Percentiles rank a stretch among this genome's conserved stretches.
phyloP scores from a whole-genome alignment of 768 basidiomycete genomes.

The Porphyrellus cyaneotinctus region DNA sequence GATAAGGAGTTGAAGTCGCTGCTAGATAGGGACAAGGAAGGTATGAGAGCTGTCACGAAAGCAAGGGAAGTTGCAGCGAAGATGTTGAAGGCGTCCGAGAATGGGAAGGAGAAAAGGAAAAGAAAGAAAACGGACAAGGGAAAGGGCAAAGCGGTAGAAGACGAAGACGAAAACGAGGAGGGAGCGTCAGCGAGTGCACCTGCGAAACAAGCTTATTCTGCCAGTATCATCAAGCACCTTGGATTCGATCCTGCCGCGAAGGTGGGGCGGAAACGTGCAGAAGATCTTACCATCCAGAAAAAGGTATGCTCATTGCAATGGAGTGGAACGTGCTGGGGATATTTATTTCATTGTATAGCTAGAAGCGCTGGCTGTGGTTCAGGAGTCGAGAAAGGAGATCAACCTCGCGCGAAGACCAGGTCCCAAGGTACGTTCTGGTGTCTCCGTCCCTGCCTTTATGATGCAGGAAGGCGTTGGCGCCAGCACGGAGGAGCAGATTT shows the following conservation, averaged over 20 bases:
- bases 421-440: constrained; percentile 58
- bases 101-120: constrained; percentile 15
- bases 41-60: constrained; percentile 59
- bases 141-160: constrained; percentile 7
- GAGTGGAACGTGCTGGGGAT: background rate
- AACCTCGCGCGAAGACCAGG: constrained; percentile 63
- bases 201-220: constrained; percentile 55
- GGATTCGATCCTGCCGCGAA: constrained; percentile 77
- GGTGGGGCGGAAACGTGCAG: constrained; percentile 41
- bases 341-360: constrained; percentile 37
- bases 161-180: constrained; percentile 13
- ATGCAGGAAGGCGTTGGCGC: background rate
- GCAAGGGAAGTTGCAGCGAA: constrained; percentile 48
- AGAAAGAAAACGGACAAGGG: constrained; percentile 18
- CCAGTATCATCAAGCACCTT: constrained; percentile 60
- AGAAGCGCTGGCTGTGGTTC: constrained; percentile 50
- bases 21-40: constrained; percentile 61
- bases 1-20: constrained; percentile 60
- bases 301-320: constrained; percentile 44
- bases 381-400: constrained; percentile 48
- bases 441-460: constrained; percentile 38
- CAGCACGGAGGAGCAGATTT: constrained; percentile 3
- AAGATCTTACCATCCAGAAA: constrained; percentile 42
- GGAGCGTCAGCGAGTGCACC: constrained; percentile 13
- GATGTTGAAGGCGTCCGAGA: constrained; percentile 20